Base-by-base conservation (phyloP, 352 stramenopile genomes). In the Phytopythium oedochilum region DNA sequence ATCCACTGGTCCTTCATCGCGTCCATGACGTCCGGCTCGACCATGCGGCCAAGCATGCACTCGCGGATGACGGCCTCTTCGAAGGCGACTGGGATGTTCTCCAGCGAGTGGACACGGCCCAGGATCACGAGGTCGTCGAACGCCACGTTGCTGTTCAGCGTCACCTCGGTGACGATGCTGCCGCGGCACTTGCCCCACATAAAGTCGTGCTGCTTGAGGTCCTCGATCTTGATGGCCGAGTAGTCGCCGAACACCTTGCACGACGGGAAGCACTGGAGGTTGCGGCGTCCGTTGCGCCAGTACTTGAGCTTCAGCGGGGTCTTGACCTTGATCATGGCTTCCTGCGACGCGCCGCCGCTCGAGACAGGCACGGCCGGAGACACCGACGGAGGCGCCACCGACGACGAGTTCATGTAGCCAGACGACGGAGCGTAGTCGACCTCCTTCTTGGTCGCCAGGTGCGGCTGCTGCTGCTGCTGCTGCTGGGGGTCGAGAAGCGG, bases 171-270 rank as follows among this genome's bases (percentile, higher is more conserved):
- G 23, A 92, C 79, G 32, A 94, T 61, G 58, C 77, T 90, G 56
- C 84, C 84, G 25, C 84, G 79, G 60, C 84, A 94, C 67, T 94
- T 94, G 70, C 84, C 84, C 84, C 84, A 94, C 84, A 94, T 94
- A 48, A 94, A 94, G 59, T 94, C 84, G 60, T 94, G 84, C 59
- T 92, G 82, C 75, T 92, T 92, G 10, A 94, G 64, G 63, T 92
- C 83, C 60, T 94, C 80, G 44, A 94, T 88, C 68, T 92, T 92
- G 71, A 92, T 92, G 23, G 81, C 75, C 46, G 81, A 94, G 68
- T 96, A 96, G 71, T 96, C 86, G 2, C 86, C 86, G 59, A 92
- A 95, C n/a, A 93, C 81, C 55, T 93, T 92, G 63, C 86, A 96
- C 7, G 71, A 83, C 29, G 86, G 86, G 60, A 96, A 96, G 65